A percentile compares a stretch with the other conserved stretches of the same genome.
phyloP scores from a whole-genome alignment of 495 filamentous ascomycete species.

The Echria macrotheca region DNA sequence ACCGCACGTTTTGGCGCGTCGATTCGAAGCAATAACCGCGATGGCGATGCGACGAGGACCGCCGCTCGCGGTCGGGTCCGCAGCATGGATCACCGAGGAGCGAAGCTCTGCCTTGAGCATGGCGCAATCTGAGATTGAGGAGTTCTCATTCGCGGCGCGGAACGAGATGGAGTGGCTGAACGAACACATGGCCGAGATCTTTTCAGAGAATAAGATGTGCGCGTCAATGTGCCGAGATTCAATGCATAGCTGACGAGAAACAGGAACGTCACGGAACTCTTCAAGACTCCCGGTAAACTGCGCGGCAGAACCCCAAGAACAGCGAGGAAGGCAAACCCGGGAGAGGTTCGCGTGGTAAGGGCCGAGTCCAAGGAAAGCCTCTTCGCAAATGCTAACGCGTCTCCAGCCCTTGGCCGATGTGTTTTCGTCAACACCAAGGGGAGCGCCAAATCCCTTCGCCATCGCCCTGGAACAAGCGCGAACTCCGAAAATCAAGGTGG shows the following conservation, averaged over 20 bases:
- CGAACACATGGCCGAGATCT: slow-evolving; percentile 93
- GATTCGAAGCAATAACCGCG: slow-evolving; percentile 20
- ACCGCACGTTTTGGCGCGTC: slow-evolving; percentile 2
- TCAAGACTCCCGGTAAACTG: slow-evolving; percentile 94
- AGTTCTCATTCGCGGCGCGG: slow-evolving; percentile 79
- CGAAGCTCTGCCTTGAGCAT: slow-evolving; percentile 43
- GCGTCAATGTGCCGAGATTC: slow-evolving; percentile 23
- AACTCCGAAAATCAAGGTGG: slow-evolving; percentile 35
- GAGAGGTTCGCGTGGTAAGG: slow-evolving; percentile 65
- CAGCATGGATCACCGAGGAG: slow-evolving; percentile 51
- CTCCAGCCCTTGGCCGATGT: slow-evolving; percentile 78
- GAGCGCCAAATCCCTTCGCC: slow-evolving; percentile 41
- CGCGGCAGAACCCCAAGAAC: slow-evolving; percentile 91
- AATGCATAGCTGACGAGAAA: slow-evolving; percentile 3
- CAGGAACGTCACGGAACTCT: slow-evolving; percentile 83
- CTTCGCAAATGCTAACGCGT: too few species aligned
- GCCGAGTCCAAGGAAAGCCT: slow-evolving; percentile 1
- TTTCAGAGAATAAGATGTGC: slow-evolving; percentile 77
- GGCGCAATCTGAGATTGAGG: slow-evolving; percentile 66
- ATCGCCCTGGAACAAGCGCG: slow-evolving; percentile 28
- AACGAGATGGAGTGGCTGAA: slow-evolving; percentile 96
- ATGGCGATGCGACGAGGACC: slow-evolving; percentile 49
- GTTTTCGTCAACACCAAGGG: slow-evolving; percentile 53
- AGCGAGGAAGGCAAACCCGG: slow-evolving; percentile 58
- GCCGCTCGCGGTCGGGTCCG: slow-evolving; percentile 51